A percentile compares a stretch with the other conserved stretches of the same genome.
Evolutionary conservation across 768 basidiomycete genomes (phyloP).

Genomic region (Podaxis mareebaensis): DNA sequence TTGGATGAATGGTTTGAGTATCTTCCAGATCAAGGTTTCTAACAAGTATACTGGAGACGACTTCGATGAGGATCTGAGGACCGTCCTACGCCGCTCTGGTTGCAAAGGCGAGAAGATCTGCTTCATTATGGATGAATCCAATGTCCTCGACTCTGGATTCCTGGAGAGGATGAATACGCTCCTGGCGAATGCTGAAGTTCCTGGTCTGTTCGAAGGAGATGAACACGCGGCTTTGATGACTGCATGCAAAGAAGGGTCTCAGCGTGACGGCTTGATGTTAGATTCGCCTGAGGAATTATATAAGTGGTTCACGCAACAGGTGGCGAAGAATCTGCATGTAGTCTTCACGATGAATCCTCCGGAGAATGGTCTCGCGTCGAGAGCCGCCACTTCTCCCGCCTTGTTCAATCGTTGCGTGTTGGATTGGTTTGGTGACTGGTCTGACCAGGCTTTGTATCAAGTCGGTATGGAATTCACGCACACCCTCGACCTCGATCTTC

Average conservation of each 20-base stretch:
- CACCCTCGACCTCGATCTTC: constrained; percentile 87
- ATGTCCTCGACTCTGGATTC: constrained; percentile 98
- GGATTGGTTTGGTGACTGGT: constrained; percentile 99
- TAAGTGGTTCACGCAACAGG: constrained; percentile 98
- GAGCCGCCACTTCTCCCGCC: constrained; percentile 96
- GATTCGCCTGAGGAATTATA: constrained; percentile 98
- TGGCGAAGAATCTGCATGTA: constrained; percentile 96
- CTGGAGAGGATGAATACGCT: constrained; percentile 99
- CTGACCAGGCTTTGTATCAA: constrained; percentile 97
- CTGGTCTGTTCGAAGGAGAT: constrained; percentile 99
- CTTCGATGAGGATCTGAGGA: constrained; percentile 96
- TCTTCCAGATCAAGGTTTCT: constrained; percentile 99
- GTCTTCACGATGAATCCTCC: constrained; percentile 99
- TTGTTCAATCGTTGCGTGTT: constrained; percentile 98
- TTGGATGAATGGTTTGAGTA: constrained; percentile 99
- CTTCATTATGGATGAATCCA: constrained; percentile 99
- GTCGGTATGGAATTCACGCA: constrained; percentile 97
- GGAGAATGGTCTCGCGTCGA: constrained; percentile 90
- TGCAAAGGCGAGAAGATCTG: constrained; percentile 99
- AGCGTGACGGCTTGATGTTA: constrained; percentile 96
- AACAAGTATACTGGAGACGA: constrained; percentile 99
- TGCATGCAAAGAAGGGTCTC: constrained; percentile 99
- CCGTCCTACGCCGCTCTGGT: constrained; percentile 90
- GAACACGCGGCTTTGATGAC: constrained; percentile 98
- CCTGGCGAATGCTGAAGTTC: constrained; percentile 99